Evolutionary conservation across 305 asterid genomes (phyloP).

Genomic region (Rubia peregrina): DNA sequence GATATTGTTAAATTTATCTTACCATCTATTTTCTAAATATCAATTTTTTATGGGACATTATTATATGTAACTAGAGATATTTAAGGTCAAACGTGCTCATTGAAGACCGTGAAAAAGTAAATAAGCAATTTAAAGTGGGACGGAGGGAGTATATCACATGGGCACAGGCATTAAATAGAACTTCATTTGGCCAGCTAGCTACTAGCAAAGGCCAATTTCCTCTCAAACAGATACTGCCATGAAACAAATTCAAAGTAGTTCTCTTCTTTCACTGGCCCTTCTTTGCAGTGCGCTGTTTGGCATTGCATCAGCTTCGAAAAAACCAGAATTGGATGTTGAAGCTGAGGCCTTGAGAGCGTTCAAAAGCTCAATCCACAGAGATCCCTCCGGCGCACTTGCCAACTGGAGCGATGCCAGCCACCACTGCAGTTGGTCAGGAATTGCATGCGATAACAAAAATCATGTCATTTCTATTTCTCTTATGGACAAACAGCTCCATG

Average conservation of each 20-base stretch:
- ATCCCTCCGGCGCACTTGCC: constrained; percentile 40
- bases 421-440: constrained; percentile 80
- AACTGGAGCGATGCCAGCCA: constrained; percentile 47
- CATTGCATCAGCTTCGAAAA: constrained; percentile 21
- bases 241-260: constrained; percentile 14
- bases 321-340: constrained; percentile 25
- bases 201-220: no score
- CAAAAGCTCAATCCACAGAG: constrained; percentile 38
- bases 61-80: no score
- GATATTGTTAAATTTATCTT: no score
- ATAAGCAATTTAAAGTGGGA: no score
- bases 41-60: no score
- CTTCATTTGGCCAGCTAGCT: no score
- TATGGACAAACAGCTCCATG: constrained; percentile 38
- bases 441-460: constrained; percentile 32
- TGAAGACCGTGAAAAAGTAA: no score
- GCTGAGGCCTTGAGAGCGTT: constrained; percentile 50
- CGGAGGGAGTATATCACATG: no score
- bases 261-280: constrained; percentile 22
- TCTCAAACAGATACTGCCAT: constrained; percentile 3
- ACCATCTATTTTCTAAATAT: no score
- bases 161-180: no score
- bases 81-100: no score
- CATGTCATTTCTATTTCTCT: constrained; percentile 50
- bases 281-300: constrained; percentile 24